Conservation (phyloP, 2,329 filamentous ascomycete genomes). For the Paracorniculantispora psalliotae region DNA sequence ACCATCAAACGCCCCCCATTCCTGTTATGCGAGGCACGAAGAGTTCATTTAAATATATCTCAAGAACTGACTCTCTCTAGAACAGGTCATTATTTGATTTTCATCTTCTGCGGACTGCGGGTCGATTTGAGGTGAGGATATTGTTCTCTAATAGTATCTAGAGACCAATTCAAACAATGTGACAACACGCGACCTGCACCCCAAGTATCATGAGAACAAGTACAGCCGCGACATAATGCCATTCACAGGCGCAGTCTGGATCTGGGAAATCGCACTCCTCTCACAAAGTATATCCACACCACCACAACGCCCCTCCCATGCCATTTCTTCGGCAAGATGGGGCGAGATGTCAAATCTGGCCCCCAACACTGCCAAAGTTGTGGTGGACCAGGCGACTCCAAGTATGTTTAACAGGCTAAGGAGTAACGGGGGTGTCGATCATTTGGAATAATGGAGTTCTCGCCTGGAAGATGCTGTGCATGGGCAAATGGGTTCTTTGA, state of each 20-base stretch:
- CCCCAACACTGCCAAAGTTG: neutral
- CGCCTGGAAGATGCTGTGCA: neutral
- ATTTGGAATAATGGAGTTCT: neutral
- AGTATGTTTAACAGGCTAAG: neutral
- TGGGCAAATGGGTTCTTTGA: neutral
- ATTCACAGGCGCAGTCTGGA: neutral
- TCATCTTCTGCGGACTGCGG: too few species aligned
- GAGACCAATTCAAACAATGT: too few species aligned
- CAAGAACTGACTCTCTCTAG: too few species aligned
- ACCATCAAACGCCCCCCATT: too few species aligned
- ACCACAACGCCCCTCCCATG: neutral
- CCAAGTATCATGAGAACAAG: neutral
- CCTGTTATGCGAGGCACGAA: too few species aligned
- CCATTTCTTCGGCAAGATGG: neutral
- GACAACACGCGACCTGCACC: too few species aligned
- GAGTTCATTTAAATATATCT: too few species aligned
- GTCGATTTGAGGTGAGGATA: too few species aligned
- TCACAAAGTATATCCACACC: neutral
- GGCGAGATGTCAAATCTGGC: neutral
- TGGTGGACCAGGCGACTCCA: neutral
- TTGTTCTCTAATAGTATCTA: too few species aligned
- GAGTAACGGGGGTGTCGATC: neutral
- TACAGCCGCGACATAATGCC: neutral
- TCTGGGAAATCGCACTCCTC: neutral
- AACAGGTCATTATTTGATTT: too few species aligned